Conservation (phyloP, 2,329 filamentous ascomycete species). For the Calonectria ilicicola region DNA sequence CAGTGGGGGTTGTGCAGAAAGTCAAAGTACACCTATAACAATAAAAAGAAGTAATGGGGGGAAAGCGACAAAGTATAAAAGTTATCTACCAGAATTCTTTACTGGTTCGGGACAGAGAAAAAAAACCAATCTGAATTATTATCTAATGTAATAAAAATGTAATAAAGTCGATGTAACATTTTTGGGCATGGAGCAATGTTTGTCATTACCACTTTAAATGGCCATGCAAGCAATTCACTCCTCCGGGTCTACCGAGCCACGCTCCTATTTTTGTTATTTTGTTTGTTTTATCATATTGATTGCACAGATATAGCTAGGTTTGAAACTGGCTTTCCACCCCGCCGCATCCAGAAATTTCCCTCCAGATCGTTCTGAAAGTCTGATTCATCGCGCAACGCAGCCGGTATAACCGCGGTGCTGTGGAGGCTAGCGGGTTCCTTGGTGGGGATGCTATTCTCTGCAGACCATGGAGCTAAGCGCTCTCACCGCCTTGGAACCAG, state of each 20-base stretch:
- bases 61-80: constrained; percentile 10
- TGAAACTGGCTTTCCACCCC: background rate
- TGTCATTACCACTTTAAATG: no score
- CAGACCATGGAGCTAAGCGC: background rate
- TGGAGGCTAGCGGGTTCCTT: background rate
- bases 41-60: background rate
- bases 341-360: background rate
- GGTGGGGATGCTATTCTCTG: background rate
- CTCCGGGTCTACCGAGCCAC: background rate
- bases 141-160: background rate
- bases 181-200: background rate
- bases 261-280: no score
- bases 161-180: background rate
- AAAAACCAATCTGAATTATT: background rate
- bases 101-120: background rate
- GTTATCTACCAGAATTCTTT: background rate
- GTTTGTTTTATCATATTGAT: background rate
- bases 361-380: background rate
- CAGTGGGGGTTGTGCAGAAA: background rate
- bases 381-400: background rate
- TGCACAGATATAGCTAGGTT: background rate
- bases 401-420: background rate
- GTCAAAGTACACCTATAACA: constrained; percentile 3
- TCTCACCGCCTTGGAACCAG: background rate
- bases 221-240: background rate